Evolutionary conservation across 495 filamentous ascomycete genomes (phyloP), one percentile per base, ranked within the genome.

Genomic region (Neurospora sp.): DNA sequence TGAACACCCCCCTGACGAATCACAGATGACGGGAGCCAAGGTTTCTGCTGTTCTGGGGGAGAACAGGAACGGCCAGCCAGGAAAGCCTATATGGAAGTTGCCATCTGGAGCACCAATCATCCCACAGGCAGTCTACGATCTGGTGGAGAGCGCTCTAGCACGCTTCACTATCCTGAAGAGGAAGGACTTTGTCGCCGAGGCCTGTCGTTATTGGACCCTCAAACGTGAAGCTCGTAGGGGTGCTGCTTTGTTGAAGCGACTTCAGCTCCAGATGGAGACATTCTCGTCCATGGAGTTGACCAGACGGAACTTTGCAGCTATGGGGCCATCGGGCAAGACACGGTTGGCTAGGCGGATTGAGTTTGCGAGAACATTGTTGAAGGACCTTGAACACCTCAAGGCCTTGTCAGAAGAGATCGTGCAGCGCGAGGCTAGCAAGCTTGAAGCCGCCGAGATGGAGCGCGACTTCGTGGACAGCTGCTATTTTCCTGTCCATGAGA

Each of bases 271-370:
- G 80, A 91, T 94, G 88, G 95, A 97, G 78, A 91, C 93, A 1
- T 99, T 98, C 80, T 93, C 94, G 0, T 96, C 93, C 0, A 96
- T 97, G 91, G 96, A 99, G 81, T 91, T 99, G 75, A 96, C 94
- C 2, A 87, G 96, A 39, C 89, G 97, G 71, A 93, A 98, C 77
- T 99, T 96, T 82, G 90, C 91, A 8, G 91, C 91, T 27, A 95
- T 97, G 93, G 96, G 96, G 41, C 91, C 90, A 35, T 89, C 89
- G 68, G 96, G 96, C 38, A 88, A 90, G 73, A 88, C 91, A 40
- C 89, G 93, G 71, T 85, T 99, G 31, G 84, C 90, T 70, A 87
- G 93, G 68, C 89, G 96, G 68, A 93, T 97, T 76, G 93, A 97
- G 71, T 98, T 98, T 80, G 93, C 92, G 14, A 86, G 92, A 72